A percentile compares a stretch with the other conserved stretches of the same genome.
Conservation (phyloP, 495 filamentous ascomycete genomes). For the Hypoxylon intermedium region DNA sequence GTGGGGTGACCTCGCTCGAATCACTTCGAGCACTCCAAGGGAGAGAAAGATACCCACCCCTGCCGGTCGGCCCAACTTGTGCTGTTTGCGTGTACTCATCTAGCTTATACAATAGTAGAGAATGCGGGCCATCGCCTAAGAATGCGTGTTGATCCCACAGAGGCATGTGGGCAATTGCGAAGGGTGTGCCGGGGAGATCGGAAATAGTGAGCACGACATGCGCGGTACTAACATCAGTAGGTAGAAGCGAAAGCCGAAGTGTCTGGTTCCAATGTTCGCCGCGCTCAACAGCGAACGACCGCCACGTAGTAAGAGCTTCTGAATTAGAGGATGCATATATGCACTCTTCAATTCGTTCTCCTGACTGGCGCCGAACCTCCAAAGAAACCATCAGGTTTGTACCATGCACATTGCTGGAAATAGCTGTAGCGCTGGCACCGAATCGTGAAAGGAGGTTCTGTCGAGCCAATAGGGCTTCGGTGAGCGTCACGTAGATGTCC, state of each 20-base stretch:
- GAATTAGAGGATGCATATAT: conserved; percentile 86
- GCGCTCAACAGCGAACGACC: conserved; percentile 78
- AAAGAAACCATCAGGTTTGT: conserved; percentile 86
- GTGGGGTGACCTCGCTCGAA: conserved; percentile 75
- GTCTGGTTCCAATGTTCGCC: conserved; percentile 87
- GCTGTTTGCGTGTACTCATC: conserved; percentile 77
- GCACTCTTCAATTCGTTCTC: conserved; percentile 83
- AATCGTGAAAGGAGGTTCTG: conserved; percentile 83
- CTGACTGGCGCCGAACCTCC: conserved; percentile 78
- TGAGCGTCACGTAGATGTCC: conserved; percentile 91
- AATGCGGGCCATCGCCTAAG: conserved; percentile 83
- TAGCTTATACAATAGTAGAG: conserved; percentile 82
- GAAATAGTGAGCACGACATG: conserved; percentile 91
- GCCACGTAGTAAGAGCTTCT: conserved; percentile 79
- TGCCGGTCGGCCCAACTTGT: conserved; percentile 61
- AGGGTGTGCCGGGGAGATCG: conserved; percentile 82
- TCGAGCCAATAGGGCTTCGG: conserved; percentile 73
- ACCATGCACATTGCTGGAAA: conserved; percentile 67
- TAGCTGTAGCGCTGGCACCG: conserved; percentile 72
- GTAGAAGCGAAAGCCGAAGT: conserved; percentile 78
- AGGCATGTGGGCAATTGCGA: conserved; percentile 91
- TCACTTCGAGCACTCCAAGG: conserved; percentile 75
- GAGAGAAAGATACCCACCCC: conserved; percentile 82
- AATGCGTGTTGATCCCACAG: conserved; percentile 94
- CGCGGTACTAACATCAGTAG: conserved; percentile 79